Base-by-base conservation (phyloP, 2,329 filamentous ascomycete species). In the Xylaria sp. region DNA sequence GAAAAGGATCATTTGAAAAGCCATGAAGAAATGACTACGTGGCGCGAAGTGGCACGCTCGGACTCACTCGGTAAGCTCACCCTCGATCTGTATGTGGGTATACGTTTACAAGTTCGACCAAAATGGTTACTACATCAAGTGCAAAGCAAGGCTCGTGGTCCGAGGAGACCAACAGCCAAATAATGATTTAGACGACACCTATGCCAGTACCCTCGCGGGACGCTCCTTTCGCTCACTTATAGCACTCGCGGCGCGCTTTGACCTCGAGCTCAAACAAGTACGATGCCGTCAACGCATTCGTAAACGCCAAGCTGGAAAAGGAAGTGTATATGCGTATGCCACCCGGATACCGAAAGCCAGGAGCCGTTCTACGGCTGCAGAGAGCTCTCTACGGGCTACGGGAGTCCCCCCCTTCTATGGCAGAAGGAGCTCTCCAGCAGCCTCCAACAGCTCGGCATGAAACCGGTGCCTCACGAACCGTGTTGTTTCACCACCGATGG, bases 31-130 rank as follows among this genome's bases (percentile, higher is more conserved):
- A 57, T 52, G 55, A 6, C 2, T 0, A 16, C 48, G 11, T 52
- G 37, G 49, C n/a, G 2, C 1, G 49, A 57, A 42, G 37, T 56
- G 2, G 0, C 6, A 5, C 9, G 2, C 9, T 2, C 5, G 0
- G 3, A 5, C 6, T 8, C 18, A 1, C 3, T 8, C 10, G 49
- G 55, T 6, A 30, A 23, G 1, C 49, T 34, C 4, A 16, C n/a
- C 1, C 55, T 57, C 8, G 55, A 57, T n/a, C 19, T 57, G 48
- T 19, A 52, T 57, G 49, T 57, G 55, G 55, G 55, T 57, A 18
- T 57, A 52, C 23, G 37, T 57, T 1, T 57, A 57, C 23, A 57
- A 57, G 39, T 57, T 57, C 30, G 37, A 57, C 9, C 52, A 48
- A 10, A 48, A 47, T 13, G 55, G 48, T 1, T 46, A 46, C 7